Evolutionary conservation across 352 stramenopile species (phyloP).

Genomic region (Phytophthora foliorum): DNA sequence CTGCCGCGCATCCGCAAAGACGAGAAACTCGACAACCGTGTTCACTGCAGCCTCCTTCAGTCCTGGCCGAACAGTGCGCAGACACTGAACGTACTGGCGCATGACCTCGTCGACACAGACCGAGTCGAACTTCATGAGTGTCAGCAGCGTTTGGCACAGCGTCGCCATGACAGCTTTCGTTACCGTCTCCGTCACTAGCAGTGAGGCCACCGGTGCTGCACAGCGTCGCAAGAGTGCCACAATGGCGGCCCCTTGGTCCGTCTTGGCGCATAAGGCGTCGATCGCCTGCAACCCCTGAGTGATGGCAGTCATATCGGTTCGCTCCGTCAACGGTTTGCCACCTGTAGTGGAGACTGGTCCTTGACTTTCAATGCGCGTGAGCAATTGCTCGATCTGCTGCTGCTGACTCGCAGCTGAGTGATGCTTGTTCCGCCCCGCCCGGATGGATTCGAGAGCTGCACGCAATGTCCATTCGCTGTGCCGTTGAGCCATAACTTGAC

Average conservation of each 20-base stretch:
- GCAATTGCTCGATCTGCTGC: slow-evolving; percentile 64
- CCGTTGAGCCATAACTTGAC: slow-evolving; percentile 48
- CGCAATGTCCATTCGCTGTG: slow-evolving; percentile 43
- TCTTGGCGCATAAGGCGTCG: slow-evolving; percentile 55
- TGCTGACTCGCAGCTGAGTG: slow-evolving; percentile 56
- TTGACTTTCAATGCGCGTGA: slow-evolving; percentile 37
- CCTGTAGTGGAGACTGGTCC: background rate
- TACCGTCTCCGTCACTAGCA: slow-evolving; percentile 53
- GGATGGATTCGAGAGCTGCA: slow-evolving; percentile 41
- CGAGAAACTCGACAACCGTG: slow-evolving; percentile 73
- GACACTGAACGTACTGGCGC: slow-evolving; percentile 59
- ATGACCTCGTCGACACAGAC: slow-evolving; percentile 48
- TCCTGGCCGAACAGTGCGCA: slow-evolving; percentile 51
- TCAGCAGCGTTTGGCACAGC: slow-evolving; percentile 76
- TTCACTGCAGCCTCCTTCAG: slow-evolving; percentile 75
- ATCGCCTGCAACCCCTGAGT: slow-evolving; percentile 51
- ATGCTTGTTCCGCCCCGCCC: slow-evolving; percentile 50
- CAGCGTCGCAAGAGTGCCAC: slow-evolving; percentile 56
- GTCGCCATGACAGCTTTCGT: slow-evolving; percentile 68
- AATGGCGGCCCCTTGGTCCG: slow-evolving; percentile 44
- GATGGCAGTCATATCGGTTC: slow-evolving; percentile 33
- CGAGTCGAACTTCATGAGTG: slow-evolving; percentile 65
- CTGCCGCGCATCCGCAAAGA: slow-evolving; percentile 57
- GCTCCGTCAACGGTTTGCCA: slow-evolving; percentile 31
- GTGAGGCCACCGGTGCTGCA: slow-evolving; percentile 46